phyloP scores from a whole-genome alignment of 306 rosid genomes.

The Canavalia ensiformis region DNA sequence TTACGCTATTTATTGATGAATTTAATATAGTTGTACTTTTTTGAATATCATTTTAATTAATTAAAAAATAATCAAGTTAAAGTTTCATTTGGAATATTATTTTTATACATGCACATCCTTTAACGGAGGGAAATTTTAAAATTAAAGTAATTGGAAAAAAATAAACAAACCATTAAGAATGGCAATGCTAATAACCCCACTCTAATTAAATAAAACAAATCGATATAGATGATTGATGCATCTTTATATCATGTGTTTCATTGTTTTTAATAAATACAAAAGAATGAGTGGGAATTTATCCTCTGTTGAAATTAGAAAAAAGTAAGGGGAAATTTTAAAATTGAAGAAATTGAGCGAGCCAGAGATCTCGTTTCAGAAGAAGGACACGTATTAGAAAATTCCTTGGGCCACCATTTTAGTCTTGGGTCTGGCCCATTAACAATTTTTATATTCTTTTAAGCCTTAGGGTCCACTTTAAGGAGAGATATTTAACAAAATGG shows the following conservation, averaged over 20 bases:
- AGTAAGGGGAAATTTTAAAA: not conserved
- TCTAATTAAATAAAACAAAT: constrained; percentile 3
- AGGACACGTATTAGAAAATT: not conserved
- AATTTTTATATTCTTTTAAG: not conserved
- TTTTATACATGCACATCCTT: not conserved
- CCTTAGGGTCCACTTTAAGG: not conserved
- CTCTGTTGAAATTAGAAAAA: constrained; percentile 16
- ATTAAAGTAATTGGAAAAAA: not conserved
- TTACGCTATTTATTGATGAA: not conserved
- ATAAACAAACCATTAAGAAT: not conserved
- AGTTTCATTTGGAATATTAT: not conserved
- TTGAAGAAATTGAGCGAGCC: not conserved
- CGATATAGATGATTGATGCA: constrained; percentile 13
- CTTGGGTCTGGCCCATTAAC: not conserved
- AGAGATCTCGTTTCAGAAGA: not conserved
- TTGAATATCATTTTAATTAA: not conserved
- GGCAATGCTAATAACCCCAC: not conserved
- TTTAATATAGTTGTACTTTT: not conserved
- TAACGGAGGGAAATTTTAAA: not conserved
- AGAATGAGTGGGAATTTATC: constrained; percentile 36
- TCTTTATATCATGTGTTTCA: constrained; percentile 6
- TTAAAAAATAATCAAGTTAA: not conserved
- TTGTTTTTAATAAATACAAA: not conserved
- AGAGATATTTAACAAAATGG: too few relatives aligned
- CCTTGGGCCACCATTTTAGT: not conserved